phyloP scores from a whole-genome alignment of 2,329 filamentous ascomycete species.

The Curvularia eragrostidis region DNA sequence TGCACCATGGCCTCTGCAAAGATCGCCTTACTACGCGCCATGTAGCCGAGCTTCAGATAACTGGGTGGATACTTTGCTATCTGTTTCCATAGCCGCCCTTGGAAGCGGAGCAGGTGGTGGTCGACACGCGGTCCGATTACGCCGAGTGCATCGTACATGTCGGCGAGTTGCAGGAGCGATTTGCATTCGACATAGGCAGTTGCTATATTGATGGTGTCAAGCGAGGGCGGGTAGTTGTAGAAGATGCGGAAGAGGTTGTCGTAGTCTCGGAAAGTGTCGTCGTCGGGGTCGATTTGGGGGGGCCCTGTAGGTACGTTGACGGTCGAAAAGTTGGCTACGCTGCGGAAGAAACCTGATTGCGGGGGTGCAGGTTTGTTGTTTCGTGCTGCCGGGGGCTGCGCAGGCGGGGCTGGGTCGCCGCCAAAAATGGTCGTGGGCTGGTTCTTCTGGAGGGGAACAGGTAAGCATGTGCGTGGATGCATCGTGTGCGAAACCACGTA shows the following conservation, averaged over 20 bases:
- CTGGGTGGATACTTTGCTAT: slow-evolving; percentile 95
- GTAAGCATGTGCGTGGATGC: slow-evolving; percentile 18
- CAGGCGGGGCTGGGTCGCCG: slow-evolving; percentile 49
- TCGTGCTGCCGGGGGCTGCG: slow-evolving; percentile 61
- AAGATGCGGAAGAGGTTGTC: slow-evolving; percentile 95
- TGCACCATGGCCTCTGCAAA: slow-evolving; percentile 85
- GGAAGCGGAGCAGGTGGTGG: slow-evolving; percentile 91
- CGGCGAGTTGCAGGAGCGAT: slow-evolving; percentile 83
- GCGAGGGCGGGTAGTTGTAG: slow-evolving; percentile 85
- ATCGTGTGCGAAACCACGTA: slow-evolving; percentile 44
- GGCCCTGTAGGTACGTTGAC: slow-evolving; percentile 52
- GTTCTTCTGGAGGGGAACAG: slow-evolving; percentile 23
- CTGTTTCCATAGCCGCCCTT: slow-evolving; percentile 90
- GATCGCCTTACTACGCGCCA: slow-evolving; percentile 79
- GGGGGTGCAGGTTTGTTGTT: slow-evolving; percentile 67
- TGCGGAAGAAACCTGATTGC: slow-evolving; percentile 79
- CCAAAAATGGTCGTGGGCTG: slow-evolving; percentile 66
- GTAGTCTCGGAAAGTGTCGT: slow-evolving; percentile 87
- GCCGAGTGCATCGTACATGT: slow-evolving; percentile 89
- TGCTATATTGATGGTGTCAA: slow-evolving; percentile 88
- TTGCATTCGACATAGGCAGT: slow-evolving; percentile 95
- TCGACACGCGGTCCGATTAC: slow-evolving; percentile 90
- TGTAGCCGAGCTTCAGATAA: slow-evolving; percentile 87
- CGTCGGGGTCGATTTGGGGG: slow-evolving; percentile 63
- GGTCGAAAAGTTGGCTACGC: slow-evolving; percentile 78